A percentile compares a stretch with the other conserved stretches of the same genome.
Conservation (phyloP, 208 protist species). For the Trypanosomatidae sp. region DNA sequence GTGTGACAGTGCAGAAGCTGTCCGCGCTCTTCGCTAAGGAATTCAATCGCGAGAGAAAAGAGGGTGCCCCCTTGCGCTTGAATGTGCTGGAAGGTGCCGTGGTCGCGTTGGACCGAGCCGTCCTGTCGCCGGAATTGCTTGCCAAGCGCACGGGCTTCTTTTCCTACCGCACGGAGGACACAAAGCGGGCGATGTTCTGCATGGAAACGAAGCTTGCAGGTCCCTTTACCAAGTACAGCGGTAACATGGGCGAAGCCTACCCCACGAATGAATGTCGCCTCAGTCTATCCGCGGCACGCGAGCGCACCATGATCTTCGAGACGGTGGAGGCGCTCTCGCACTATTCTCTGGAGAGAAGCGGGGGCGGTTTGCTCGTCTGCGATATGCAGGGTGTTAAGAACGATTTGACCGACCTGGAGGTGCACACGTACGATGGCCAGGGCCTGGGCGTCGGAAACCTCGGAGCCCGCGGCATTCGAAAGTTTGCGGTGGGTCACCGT, state of each 20-base stretch:
- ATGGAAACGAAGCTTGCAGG: constrained; percentile 68
- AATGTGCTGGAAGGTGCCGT: constrained; percentile 41
- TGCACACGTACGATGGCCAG: constrained; percentile 62
- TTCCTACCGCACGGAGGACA: constrained; percentile 60
- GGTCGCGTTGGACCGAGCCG: constrained; percentile 34
- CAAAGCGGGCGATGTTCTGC: constrained; percentile 53
- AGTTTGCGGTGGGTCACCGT: constrained; percentile 44
- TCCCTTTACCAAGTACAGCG: constrained; percentile 84
- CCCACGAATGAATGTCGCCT: constrained; percentile 41
- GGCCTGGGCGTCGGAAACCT: constrained; percentile 73
- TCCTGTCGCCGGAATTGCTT: constrained; percentile 42
- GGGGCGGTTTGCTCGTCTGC: constrained; percentile 53
- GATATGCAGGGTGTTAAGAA: constrained; percentile 71
- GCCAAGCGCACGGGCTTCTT: constrained; percentile 55
- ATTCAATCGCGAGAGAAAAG: constrained; percentile 44
- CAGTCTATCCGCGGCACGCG: constrained; percentile 20
- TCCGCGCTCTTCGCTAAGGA: constrained; percentile 50
- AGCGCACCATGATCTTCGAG: constrained; percentile 41
- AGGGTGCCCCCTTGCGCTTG: constrained; percentile 32
- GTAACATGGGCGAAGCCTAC: constrained; percentile 72
- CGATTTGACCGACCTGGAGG: constrained; percentile 69
- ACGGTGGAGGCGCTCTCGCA: constrained; percentile 83
- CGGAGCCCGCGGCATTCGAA: constrained; percentile 51
- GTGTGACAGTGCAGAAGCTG: constrained; percentile 62
- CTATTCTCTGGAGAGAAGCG: constrained; percentile 59